phyloP scores from a whole-genome alignment of 1,284 basidiomycete species.

The Pseudomicrostroma phylloplanum region DNA sequence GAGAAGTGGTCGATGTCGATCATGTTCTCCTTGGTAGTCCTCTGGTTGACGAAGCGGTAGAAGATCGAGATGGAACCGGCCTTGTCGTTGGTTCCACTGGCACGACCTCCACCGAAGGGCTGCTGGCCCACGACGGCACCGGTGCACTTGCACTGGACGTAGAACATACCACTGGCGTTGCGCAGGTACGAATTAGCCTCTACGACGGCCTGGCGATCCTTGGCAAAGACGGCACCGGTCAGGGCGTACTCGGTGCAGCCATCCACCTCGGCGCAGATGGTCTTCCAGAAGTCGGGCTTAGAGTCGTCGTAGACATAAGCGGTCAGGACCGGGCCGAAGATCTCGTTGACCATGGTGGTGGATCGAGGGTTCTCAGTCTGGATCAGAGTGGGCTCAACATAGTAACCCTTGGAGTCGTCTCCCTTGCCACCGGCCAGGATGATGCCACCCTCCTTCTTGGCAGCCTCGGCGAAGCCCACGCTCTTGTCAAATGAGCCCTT shows the following conservation, averaged over 20 bases:
- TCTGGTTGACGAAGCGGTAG: constrained; percentile 59
- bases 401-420: constrained; percentile 88
- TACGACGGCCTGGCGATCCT: constrained; percentile 45
- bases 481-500: constrained; percentile 83
- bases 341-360: constrained; percentile 87
- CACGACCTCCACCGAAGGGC: constrained; percentile 89
- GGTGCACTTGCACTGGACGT: constrained; percentile 62
- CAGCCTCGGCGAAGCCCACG: constrained; percentile 74
- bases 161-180: constrained; percentile 49
- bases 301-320: constrained; percentile 55
- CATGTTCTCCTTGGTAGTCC: constrained; percentile 88
- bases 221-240: constrained; percentile 47
- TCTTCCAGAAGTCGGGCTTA: constrained; percentile 60
- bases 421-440: constrained; percentile 74
- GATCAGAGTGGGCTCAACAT: constrained; percentile 89
- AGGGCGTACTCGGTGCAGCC: constrained; percentile 80
- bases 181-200: constrained; percentile 46
- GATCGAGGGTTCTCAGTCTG: constrained; percentile 84
- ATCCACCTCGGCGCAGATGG: constrained; percentile 82
- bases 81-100: constrained; percentile 96
- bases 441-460: constrained; percentile 80
- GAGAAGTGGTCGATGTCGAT: constrained; percentile 36
- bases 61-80: constrained; percentile 82
- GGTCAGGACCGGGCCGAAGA: constrained; percentile 94
- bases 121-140: constrained; percentile 74